These are phyloP conservation scores for Leersia perrieri DNA, from an alignment of 176 grass and related monocot species.

Conservation along the genomic window DNA sequence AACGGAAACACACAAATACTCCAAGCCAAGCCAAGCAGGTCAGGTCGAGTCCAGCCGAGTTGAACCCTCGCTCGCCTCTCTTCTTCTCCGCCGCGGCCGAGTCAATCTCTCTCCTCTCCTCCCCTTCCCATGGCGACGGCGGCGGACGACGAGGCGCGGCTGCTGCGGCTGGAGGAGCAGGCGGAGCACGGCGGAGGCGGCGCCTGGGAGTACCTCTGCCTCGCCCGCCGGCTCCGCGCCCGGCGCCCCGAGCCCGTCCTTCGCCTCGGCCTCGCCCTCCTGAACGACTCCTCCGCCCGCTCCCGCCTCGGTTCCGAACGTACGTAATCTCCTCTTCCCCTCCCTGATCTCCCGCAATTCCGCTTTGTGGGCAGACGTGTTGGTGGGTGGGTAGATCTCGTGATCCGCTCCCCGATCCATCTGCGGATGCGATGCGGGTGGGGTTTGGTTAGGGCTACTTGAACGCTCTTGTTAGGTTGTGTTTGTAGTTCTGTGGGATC, in stretches of 20 bases:
- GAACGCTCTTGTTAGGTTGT: background rate
- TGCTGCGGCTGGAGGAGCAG: constrained; percentile 82
- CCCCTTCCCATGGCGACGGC: constrained; percentile 35
- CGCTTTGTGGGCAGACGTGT: background rate
- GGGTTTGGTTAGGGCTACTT: background rate
- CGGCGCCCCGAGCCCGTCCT: constrained; percentile 82
- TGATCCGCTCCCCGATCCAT: background rate
- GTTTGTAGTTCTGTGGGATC: background rate
- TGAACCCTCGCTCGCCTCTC: background rate
- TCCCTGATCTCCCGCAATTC: background rate
- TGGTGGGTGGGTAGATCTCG: constrained; percentile 32
- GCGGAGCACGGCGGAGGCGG: constrained; percentile 88
- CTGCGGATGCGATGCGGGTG: background rate
- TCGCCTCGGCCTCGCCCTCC: constrained; percentile 65
- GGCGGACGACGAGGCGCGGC: constrained; percentile 55
- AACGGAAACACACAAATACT: background rate
- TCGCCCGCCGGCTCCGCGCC: constrained; percentile 77
- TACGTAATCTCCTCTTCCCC: background rate
- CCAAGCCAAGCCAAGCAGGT: background rate
- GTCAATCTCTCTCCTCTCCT: background rate
- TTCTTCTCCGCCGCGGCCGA: background rate
- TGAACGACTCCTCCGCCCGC: constrained; percentile 80
- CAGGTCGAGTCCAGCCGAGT: background rate
- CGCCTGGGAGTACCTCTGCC: constrained; percentile 89
- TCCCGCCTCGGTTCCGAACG: constrained; percentile 79